phyloP scores from a whole-genome alignment of 108 stramenopile species.

The Aurantiochytrium sp. region DNA sequence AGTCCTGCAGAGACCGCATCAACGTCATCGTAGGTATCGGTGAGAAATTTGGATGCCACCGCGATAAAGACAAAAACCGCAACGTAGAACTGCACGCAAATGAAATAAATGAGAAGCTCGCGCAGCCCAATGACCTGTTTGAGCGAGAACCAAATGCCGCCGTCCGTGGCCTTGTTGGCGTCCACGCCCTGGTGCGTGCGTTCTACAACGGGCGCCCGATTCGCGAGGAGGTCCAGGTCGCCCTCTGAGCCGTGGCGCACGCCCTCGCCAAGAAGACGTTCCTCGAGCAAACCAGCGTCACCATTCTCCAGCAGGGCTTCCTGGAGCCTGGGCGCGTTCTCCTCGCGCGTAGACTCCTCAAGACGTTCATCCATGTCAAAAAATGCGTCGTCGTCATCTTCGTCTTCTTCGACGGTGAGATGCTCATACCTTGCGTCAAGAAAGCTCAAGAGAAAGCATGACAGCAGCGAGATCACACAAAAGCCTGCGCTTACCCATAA shows the following conservation, averaged over 20 bases:
- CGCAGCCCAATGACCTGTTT: neutral
- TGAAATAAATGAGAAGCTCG: neutral
- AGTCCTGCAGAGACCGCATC: neutral
- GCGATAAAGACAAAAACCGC: constrained; percentile 11
- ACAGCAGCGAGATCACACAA: neutral
- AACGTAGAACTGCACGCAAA: neutral
- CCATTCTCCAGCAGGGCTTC: neutral
- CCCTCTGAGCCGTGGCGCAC: neutral
- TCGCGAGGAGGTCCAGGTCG: neutral
- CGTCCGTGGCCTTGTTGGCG: neutral
- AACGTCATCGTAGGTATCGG: neutral
- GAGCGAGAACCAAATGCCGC: neutral
- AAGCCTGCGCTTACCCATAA: neutral
- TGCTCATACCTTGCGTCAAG: neutral
- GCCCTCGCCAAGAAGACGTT: too few relatives aligned
- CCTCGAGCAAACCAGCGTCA: too few relatives aligned
- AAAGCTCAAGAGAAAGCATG: neutral
- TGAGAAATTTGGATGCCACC: neutral
- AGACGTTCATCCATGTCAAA: neutral
- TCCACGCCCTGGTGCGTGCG: neutral
- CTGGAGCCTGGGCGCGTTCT: neutral
- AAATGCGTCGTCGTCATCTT: neutral
- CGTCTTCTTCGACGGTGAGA: neutral
- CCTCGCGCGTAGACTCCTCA: neutral
- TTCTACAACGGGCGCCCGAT: neutral